A percentile compares a stretch with the other conserved stretches of the same genome.
These are phyloP conservation scores for Sarcodon aspratus DNA, from an alignment of 768 basidiomycete species.

Conservation along the genomic window DNA sequence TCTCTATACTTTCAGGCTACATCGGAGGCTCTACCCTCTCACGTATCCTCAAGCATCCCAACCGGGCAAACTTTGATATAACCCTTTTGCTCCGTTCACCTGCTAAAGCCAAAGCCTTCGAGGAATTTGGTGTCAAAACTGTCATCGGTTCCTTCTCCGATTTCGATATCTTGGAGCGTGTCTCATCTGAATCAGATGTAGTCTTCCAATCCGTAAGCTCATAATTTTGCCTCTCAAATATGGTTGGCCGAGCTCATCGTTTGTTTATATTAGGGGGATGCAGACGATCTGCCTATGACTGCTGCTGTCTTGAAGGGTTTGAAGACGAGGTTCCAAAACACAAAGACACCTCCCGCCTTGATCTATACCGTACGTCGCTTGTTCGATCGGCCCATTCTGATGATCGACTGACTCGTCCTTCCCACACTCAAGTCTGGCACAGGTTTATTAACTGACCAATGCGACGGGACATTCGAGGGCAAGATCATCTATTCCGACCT, in stretches of 20 bases:
- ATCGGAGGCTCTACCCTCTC: constrained; percentile 43
- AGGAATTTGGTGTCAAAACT: constrained; percentile 10
- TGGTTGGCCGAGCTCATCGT: neutral
- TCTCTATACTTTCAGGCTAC: too few relatives aligned
- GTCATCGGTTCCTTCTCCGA: constrained; percentile 18
- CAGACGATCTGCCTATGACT: constrained; percentile 34
- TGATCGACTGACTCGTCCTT: neutral
- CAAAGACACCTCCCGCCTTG: constrained; percentile 30
- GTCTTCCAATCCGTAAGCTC: constrained; percentile 10
- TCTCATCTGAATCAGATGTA: constrained; percentile 34
- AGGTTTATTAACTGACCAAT: constrained; percentile 32
- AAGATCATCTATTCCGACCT: constrained; percentile 45
- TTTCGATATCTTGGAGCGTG: too few relatives aligned
- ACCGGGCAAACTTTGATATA: constrained; percentile 28
- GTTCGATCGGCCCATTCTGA: neutral
- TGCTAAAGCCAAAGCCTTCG: constrained; percentile 20
- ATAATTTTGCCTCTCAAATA: too few relatives aligned
- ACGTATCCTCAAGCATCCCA: constrained; percentile 32
- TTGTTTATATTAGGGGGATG: constrained; percentile 23
- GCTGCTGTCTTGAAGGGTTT: constrained; percentile 40
- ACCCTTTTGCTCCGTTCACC: constrained; percentile 34
- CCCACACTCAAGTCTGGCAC: neutral
- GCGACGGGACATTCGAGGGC: constrained; percentile 30
- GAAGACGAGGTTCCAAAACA: too few relatives aligned
- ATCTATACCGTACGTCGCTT: constrained; percentile 49